Evolutionary conservation across 2,329 filamentous ascomycete species (phyloP).

Genomic region (Fusarium heterosporum): DNA sequence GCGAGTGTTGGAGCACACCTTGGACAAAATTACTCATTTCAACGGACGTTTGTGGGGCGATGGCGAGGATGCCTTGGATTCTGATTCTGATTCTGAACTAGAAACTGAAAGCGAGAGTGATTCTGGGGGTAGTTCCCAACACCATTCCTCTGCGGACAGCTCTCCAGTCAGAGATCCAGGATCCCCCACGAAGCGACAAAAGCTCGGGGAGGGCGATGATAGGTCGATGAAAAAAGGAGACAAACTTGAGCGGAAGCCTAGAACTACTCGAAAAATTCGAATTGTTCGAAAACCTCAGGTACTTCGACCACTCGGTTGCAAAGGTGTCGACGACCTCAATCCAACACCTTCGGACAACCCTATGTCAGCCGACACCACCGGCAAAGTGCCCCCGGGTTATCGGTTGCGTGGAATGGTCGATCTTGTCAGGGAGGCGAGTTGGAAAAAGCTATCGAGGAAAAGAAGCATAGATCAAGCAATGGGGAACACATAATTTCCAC

Average conservation of each 20-base stretch:
- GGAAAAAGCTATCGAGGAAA: neutral
- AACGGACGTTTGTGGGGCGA: too few species aligned
- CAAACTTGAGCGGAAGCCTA: neutral
- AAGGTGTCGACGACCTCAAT: neutral
- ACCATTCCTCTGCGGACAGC: too few species aligned
- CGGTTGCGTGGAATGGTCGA: slow-evolving; percentile 7
- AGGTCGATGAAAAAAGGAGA: neutral
- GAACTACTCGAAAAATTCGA: neutral
- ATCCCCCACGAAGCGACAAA: slow-evolving; percentile 11
- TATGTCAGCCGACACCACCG: neutral
- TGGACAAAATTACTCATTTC: too few species aligned
- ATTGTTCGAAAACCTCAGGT: neutral
- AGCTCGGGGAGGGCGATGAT: neutral
- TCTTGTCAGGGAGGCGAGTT: neutral
- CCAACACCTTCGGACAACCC: neutral
- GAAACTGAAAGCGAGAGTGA: too few species aligned
- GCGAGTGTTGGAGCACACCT: too few species aligned
- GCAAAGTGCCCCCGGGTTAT: neutral
- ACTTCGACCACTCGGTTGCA: neutral
- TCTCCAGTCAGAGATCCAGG: neutral
- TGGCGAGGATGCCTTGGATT: too few species aligned
- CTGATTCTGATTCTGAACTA: neutral
- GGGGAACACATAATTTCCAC: neutral
- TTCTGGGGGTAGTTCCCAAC: too few species aligned
- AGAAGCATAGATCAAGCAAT: neutral